Percentiles rank a stretch among this genome's conserved stretches.
Evolutionary conservation across 257 asterid species (phyloP).

Genomic region (Salvia hispanica): DNA sequence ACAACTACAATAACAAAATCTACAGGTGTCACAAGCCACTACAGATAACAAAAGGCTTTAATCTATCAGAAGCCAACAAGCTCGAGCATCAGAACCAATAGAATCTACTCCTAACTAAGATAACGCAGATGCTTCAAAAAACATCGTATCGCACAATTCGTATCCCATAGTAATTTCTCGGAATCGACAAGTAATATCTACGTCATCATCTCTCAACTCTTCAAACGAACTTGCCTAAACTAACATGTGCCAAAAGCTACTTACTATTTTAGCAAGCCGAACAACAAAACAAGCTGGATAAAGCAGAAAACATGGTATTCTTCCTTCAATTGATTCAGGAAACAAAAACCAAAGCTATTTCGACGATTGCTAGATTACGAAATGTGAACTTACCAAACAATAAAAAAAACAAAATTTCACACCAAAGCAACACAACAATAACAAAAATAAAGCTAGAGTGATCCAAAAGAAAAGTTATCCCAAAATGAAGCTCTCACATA

Average conservation of each 20-base stretch:
- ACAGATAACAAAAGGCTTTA: conserved; percentile 28
- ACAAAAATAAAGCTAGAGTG: conserved; percentile 20
- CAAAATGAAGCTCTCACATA: neutral
- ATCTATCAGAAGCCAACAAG: conserved; percentile 29
- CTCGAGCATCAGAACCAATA: conserved; percentile 10
- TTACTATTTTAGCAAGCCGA: conserved; percentile 1
- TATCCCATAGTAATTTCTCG: neutral
- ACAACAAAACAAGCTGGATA: conserved; percentile 10
- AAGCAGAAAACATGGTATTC: neutral
- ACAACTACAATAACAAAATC: conserved; percentile 30
- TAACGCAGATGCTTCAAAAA: conserved; percentile 1
- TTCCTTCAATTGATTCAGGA: conserved; percentile 6
- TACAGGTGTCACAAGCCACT: conserved; percentile 33
- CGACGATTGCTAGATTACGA: neutral
- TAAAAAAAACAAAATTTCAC: neutral
- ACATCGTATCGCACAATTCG: neutral
- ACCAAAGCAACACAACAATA: conserved; percentile 19
- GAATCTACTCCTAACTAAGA: conserved; percentile 12
- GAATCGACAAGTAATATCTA: conserved; percentile 3
- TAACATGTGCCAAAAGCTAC: conserved; percentile 5
- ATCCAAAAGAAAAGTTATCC: conserved; percentile 5
- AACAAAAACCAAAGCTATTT: conserved; percentile 8
- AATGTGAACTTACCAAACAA: neutral
- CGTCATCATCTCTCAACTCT: conserved; percentile 7
- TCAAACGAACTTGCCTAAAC: conserved; percentile 1